These are phyloP conservation scores for Boletus calvinii DNA, from an alignment of 1,284 basidiomycete species.

Conservation along the genomic window DNA sequence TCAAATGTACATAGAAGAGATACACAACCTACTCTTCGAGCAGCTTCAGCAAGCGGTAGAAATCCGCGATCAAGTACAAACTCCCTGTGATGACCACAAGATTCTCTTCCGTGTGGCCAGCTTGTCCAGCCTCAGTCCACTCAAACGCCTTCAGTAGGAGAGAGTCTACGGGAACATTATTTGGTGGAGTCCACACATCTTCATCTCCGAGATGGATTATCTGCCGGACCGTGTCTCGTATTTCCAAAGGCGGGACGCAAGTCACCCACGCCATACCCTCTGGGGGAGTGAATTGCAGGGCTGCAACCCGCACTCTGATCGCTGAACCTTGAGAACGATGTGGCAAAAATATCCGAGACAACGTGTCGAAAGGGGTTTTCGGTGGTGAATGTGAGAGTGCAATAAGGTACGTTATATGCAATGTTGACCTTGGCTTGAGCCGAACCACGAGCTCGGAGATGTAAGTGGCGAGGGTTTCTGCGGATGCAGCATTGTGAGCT, in stretches of 20 bases:
- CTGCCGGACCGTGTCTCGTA: slow-evolving; percentile 44
- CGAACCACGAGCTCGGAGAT: slow-evolving; percentile 45
- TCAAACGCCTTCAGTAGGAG: slow-evolving; percentile 40
- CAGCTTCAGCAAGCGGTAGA: slow-evolving; percentile 58
- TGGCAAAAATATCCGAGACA: slow-evolving; percentile 59
- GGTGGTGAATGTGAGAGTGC: slow-evolving; percentile 80
- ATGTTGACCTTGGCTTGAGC: slow-evolving; percentile 23
- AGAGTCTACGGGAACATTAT: slow-evolving; percentile 30
- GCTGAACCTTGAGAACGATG: slow-evolving; percentile 22
- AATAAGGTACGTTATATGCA: slow-evolving; percentile 66
- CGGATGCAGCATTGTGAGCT: slow-evolving; percentile 91
- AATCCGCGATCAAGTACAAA: slow-evolving; percentile 87
- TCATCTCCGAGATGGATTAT: slow-evolving; percentile 40
- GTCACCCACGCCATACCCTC: slow-evolving; percentile 92
- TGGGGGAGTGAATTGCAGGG: slow-evolving; percentile 66
- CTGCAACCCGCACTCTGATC: slow-evolving; percentile 48
- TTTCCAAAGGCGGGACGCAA: slow-evolving; percentile 50
- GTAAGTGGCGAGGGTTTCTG: slow-evolving; percentile 69
- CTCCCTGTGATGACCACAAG: slow-evolving; percentile 83
- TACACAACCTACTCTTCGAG: slow-evolving; percentile 13
- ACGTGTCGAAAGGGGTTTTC: slow-evolving; percentile 70
- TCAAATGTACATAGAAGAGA: neutral
- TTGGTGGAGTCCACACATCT: slow-evolving; percentile 43
- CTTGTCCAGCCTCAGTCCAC: slow-evolving; percentile 40
- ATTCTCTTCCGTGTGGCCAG: slow-evolving; percentile 23